Evolutionary conservation across 805 yeast genomes (phyloP), one percentile per base, ranked within the genome.

Genomic region (Kodamaea kaohsiungensis): DNA sequence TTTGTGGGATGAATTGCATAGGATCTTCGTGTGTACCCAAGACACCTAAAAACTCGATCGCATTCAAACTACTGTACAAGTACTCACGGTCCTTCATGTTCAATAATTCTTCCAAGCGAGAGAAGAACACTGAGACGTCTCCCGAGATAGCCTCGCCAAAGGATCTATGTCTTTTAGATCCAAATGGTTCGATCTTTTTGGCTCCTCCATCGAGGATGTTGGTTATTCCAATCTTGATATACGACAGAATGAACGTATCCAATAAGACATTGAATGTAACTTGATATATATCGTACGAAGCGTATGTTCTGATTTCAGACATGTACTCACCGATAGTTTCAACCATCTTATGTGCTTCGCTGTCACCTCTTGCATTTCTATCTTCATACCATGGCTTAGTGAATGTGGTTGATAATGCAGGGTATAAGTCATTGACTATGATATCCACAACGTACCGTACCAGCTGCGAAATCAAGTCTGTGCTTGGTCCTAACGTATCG

Each of bases 311-410:
- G 49, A 88, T 78, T 54, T 90, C 96, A 16, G 75, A 77, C 67
- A 88, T 73, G 67, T 88, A 90, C 62, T 90, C 97, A 39, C 74
- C 78, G n/a, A 89, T 74, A 0, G 96, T 90, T 59, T 86, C 91
- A 1, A 82, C 79, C 30, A 88, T 83, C 56, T 82, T 85, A 56
- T 81, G 80, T 0, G 88, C 82, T 66, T 81, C 80, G 37, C 73
- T 64, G 47, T 70, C 75, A 47, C 70, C 74, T 3, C 65, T 66
- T 15, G 47, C 50, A 10, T 40, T 33, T 43, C 40, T 46, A 16
- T 84, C 85, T 40, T 81, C 82, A 62, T 87, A 83, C 97, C 97
- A 91, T 16, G 73, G 65, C 53, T 85, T 85, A 46, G 87, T 78
- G 67, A 90, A 89, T 1, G 89, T 75, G 49, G 77, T 75, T 3